phyloP scores from a whole-genome alignment of 2,329 filamentous ascomycete species.

The Didymellaceae sp. region DNA sequence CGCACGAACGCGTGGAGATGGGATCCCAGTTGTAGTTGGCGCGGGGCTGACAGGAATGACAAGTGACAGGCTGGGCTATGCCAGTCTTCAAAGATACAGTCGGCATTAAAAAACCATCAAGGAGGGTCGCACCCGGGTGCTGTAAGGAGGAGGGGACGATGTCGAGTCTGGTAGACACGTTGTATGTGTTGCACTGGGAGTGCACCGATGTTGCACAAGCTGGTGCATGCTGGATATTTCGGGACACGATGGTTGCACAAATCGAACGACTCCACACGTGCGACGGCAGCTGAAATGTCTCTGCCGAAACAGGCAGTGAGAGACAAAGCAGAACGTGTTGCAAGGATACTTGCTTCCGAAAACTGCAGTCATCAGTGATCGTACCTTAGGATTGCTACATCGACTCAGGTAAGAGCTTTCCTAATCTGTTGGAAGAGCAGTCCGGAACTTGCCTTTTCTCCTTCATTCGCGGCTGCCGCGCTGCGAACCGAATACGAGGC shows the following conservation, averaged over 20 bases:
- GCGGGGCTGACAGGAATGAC: slow-evolving; percentile 3
- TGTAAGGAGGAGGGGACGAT: slow-evolving; percentile 1
- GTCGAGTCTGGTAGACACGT: neutral
- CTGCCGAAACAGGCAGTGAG: slow-evolving; percentile 1
- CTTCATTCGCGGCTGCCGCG: slow-evolving; percentile 2
- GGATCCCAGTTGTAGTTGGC: slow-evolving; percentile 5
- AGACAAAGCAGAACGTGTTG: slow-evolving; percentile 2
- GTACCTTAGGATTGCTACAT: neutral
- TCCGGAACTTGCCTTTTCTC: slow-evolving; percentile 12
- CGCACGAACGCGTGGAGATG: slow-evolving; percentile 11
- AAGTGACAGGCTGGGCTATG: slow-evolving; percentile 20
- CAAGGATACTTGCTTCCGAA: slow-evolving; percentile 11
- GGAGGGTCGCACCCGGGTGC: slow-evolving; percentile 12
- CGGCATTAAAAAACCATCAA: slow-evolving; percentile 1
- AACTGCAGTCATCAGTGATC: neutral
- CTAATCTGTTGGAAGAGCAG: neutral
- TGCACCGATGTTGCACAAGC: slow-evolving; percentile 6
- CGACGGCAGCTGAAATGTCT: neutral
- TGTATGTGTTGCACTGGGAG: slow-evolving; percentile 4
- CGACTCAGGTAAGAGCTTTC: neutral
- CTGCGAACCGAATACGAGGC: neutral
- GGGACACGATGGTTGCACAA: slow-evolving; percentile 10
- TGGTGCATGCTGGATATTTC: neutral
- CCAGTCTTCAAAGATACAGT: neutral
- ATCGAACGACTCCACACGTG: slow-evolving; percentile 3